These are phyloP conservation scores for Geranium brycei DNA, from an alignment of 345 rosid genomes.

Conservation along the genomic window DNA sequence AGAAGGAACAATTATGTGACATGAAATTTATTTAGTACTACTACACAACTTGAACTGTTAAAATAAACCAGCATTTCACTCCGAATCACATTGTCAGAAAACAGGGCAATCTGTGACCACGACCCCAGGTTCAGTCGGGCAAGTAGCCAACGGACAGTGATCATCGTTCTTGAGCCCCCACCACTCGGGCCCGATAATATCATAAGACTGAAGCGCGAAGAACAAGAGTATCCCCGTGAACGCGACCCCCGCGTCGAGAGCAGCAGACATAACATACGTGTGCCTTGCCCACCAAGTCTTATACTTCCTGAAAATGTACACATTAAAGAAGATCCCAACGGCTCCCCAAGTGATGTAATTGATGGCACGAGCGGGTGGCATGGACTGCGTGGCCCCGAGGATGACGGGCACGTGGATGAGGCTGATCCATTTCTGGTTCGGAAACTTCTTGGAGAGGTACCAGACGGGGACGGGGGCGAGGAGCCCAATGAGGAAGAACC, in stretches of 20 bases:
- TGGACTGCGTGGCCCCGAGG: slow-evolving; percentile 24
- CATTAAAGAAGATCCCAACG: slow-evolving; percentile 66
- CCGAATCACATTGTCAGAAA: too few species aligned
- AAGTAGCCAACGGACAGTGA: slow-evolving; percentile 48
- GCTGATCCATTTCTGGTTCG: slow-evolving; percentile 53
- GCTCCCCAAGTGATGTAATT: slow-evolving; percentile 43
- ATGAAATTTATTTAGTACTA: too few species aligned
- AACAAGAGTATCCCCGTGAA: slow-evolving; percentile 51
- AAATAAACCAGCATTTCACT: slow-evolving; percentile 1
- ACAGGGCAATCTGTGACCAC: neutral
- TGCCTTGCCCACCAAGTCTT: slow-evolving; percentile 71
- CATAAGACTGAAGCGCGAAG: slow-evolving; percentile 40
- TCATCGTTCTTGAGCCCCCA: slow-evolving; percentile 17
- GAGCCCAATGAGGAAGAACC: slow-evolving; percentile 72
- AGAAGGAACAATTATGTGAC: too few species aligned
- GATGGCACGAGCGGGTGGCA: slow-evolving; percentile 64
- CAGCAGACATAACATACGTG: slow-evolving; percentile 63
- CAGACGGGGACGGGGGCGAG: slow-evolving; percentile 63
- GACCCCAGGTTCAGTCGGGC: slow-evolving; percentile 60
- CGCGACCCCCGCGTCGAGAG: slow-evolving; percentile 68
- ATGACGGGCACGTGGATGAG: slow-evolving; percentile 50
- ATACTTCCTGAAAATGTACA: slow-evolving; percentile 37
- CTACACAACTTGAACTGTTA: too few species aligned
- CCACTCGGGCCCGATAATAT: slow-evolving; percentile 51
- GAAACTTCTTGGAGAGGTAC: slow-evolving; percentile 41